Conservation (phyloP, 139 green algal genomes). For the Mesostigma viride region DNA sequence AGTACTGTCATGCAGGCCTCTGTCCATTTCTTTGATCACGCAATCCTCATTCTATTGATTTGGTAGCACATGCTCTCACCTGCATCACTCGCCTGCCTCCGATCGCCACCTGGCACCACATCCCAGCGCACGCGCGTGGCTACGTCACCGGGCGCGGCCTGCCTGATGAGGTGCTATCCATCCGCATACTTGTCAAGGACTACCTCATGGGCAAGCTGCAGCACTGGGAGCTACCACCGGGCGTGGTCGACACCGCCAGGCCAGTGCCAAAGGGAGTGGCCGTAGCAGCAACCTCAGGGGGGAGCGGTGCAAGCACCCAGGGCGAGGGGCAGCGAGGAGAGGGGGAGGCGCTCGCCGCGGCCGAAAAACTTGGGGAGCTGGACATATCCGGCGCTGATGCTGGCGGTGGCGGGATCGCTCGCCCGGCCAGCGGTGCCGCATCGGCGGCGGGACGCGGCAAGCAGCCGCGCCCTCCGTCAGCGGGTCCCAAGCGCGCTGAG, state of each 20-base stretch:
- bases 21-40: no score
- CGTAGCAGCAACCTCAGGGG: not conserved
- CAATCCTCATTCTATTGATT: no score
- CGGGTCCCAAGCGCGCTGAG: not conserved
- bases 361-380: slow-evolving; percentile 12
- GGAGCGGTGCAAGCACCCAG: not conserved
- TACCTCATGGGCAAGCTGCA: slow-evolving; percentile 80
- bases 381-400: slow-evolving; percentile 1
- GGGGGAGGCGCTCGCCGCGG: not conserved
- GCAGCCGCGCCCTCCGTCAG: not conserved
- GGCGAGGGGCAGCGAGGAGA: slow-evolving; percentile 5
- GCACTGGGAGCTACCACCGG: slow-evolving; percentile 63
- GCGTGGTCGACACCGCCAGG: not conserved
- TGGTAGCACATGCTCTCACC: no score
- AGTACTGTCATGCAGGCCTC: no score
- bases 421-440: not conserved
- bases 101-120: no score
- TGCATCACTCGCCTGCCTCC: no score
- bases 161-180: slow-evolving; percentile 72
- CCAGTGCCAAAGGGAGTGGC: not conserved
- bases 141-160: slow-evolving; percentile 50
- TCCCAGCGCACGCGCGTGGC: no score
- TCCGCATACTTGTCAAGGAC: slow-evolving; percentile 73
- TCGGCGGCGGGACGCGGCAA: slow-evolving; percentile 5
- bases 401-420: not conserved